These are phyloP conservation scores for Podospora fimiseda DNA, from an alignment of 495 filamentous ascomycete genomes.

Conservation along the genomic window DNA sequence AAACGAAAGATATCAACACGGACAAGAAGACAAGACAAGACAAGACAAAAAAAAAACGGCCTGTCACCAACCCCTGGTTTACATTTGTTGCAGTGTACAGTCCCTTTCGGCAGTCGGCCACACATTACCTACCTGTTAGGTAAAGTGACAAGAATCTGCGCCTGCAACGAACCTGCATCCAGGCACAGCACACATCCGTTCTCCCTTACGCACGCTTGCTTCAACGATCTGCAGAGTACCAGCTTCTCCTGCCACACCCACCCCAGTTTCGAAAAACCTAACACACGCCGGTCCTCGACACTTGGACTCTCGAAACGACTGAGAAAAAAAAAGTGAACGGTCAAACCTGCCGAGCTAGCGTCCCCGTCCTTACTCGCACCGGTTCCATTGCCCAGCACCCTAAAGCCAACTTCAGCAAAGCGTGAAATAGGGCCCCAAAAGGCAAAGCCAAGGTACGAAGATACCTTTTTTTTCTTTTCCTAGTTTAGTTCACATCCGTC, in stretches of 20 bases:
- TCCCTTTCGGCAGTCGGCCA: slow-evolving; percentile 23
- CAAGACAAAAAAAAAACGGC: not conserved
- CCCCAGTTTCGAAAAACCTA: slow-evolving; percentile 23
- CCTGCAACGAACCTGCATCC: slow-evolving; percentile 25
- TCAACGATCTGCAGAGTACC: slow-evolving; percentile 19
- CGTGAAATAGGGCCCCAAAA: too few species aligned
- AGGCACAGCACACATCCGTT: slow-evolving; percentile 15
- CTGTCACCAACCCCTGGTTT: not conserved
- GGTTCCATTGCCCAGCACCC: slow-evolving; percentile 9
- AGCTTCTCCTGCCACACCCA: slow-evolving; percentile 4
- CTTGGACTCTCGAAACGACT: slow-evolving; percentile 21
- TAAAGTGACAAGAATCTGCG: slow-evolving; percentile 16
- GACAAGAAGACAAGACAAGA: not conserved
- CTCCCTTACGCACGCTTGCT: not conserved
- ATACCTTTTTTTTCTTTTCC: slow-evolving; percentile 4
- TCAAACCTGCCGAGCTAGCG: slow-evolving; percentile 22
- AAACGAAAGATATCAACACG: slow-evolving; percentile 1
- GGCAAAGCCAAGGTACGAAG: slow-evolving; percentile 19
- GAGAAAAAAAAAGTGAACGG: slow-evolving; percentile 9
- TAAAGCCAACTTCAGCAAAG: slow-evolving; percentile 6
- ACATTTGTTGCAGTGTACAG: too few species aligned
- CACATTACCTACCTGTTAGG: slow-evolving; percentile 19
- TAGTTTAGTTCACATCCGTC: not conserved
- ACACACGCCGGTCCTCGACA: slow-evolving; percentile 19
- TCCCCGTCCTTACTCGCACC: slow-evolving; percentile 14